Base-by-base conservation (phyloP, 371 early-diverging fungal genomes). In the Haplosporangium sp. region DNA sequence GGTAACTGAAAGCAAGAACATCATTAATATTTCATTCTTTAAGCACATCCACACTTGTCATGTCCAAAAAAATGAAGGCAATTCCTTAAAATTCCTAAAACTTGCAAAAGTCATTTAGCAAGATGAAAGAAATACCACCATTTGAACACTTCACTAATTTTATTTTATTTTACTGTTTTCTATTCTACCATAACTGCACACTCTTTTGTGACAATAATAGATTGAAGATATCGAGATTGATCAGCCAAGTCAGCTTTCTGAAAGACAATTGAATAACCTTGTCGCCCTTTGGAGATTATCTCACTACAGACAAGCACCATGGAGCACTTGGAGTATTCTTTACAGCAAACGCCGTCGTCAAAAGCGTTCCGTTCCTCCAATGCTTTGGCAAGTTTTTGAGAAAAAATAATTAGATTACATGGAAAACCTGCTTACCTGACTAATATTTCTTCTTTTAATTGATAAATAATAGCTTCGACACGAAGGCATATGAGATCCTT, bases 311-410 rank as follows among this genome's bases (percentile, higher is more conserved):
- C 74, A 71, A 52, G 71, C 81, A 2, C 81, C 74, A n/a, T 74
- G 68, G 68, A 79, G 81, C 59, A 59, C 71, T 20, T 79, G 81
- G 81, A 79, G 74, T 47, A 79, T 79, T 35, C 72, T 79, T 27
- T 74, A 65, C 66, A 74, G 66, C 63, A 61, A 53, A 52, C 71
- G 71, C 8, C 67, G 71, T 7, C 67, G 71, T 19, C 68, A 61
- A 11, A 63, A 55, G 40, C 63, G 61, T 17, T 38, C 67, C 13
- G 48, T 40, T 59, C 56, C 72, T 37, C 75, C 69, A 13, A 74
- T 79, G 68, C 61, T 79, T 55, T 66, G 71, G 81, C 74, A 79
- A 65, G 62, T 17, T 35, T 17, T 17, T 10, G 27, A 44, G 47
- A 38, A 37, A 47, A 19, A 39, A 5, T 11, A 4, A 13, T 47